Percentiles rank a stretch among this genome's conserved stretches.
Evolutionary conservation across 768 basidiomycete genomes (phyloP).

Genomic region (Boletus subcaerulescens): DNA sequence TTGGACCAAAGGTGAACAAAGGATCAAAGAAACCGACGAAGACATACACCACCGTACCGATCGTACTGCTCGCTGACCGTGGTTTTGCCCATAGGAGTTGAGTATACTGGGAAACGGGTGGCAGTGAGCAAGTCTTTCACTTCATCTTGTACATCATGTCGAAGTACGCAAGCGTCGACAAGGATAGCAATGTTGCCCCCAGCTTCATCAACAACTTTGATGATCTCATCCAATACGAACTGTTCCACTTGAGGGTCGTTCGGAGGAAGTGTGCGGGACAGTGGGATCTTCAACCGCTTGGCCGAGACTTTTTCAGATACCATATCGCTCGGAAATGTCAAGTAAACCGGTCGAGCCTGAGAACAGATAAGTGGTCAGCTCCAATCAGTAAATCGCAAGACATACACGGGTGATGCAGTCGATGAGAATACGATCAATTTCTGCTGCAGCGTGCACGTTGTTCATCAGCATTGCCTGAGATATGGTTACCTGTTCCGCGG

Average conservation of each 20-base stretch:
- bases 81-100: constrained; percentile 81
- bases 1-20: neutral
- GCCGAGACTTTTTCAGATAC: constrained; percentile 65
- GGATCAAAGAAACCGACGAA: neutral
- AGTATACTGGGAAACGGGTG: constrained; percentile 72
- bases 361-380: neutral
- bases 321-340: constrained; percentile 83
- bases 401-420: constrained; percentile 59
- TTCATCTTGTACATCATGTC: constrained; percentile 65
- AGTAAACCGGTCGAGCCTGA: constrained; percentile 82
- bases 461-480: constrained; percentile 60
- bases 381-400: neutral
- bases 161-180: constrained; percentile 76
- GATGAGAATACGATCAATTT: constrained; percentile 77
- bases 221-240: constrained; percentile 73
- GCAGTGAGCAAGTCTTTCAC: constrained; percentile 57
- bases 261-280: constrained; percentile 44
- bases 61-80: constrained; percentile 65
- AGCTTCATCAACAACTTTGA: constrained; percentile 58
- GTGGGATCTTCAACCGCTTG: constrained; percentile 57
- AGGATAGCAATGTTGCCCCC: constrained; percentile 64
- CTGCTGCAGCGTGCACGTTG: constrained; percentile 52
- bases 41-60: constrained; percentile 76
- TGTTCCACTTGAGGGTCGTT: constrained; percentile 60
- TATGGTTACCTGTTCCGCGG: constrained; percentile 70